phyloP scores from a whole-genome alignment of 2,329 filamentous ascomycete species.

The Pseudohalonectria lignicola region DNA sequence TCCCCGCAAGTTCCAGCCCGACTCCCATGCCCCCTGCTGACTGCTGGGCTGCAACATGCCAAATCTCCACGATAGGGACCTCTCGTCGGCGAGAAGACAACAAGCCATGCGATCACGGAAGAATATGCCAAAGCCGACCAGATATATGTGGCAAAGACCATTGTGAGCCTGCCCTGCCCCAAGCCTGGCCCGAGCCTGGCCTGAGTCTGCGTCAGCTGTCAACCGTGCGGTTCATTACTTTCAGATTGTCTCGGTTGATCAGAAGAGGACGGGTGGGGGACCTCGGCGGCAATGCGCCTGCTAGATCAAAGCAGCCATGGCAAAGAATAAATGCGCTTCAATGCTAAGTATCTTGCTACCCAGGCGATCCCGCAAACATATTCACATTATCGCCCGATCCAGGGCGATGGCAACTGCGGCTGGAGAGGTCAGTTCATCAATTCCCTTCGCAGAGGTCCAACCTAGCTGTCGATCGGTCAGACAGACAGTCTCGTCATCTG shows the following conservation, averaged over 20 bases:
- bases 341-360: slow-evolving; percentile 1
- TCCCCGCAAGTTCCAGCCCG: too few relatives aligned
- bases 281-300: too few relatives aligned
- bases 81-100: slow-evolving; percentile 66
- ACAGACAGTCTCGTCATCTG: too few relatives aligned
- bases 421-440: slow-evolving; percentile 98
- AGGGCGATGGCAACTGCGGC: slow-evolving; percentile 91
- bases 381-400: slow-evolving; percentile 75
- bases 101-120: slow-evolving; percentile 65
- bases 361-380: slow-evolving; percentile 76
- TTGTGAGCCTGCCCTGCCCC: slow-evolving; percentile 41
- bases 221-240: too few relatives aligned
- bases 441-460: too few relatives aligned
- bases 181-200: neutral
- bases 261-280: too few relatives aligned
- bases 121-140: slow-evolving; percentile 87
- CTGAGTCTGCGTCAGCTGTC: too few relatives aligned
- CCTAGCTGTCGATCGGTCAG: too few relatives aligned
- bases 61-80: slow-evolving; percentile 52
- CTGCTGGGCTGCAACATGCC: slow-evolving; percentile 9
- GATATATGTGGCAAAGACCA: slow-evolving; percentile 76
- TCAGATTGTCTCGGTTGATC: too few relatives aligned
- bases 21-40: too few relatives aligned
- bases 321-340: neutral
- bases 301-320: too few relatives aligned